Percentiles rank a stretch among this genome's conserved stretches.
phyloP scores from a whole-genome alignment of 495 filamentous ascomycete species.

The Tuber melanosporum region DNA sequence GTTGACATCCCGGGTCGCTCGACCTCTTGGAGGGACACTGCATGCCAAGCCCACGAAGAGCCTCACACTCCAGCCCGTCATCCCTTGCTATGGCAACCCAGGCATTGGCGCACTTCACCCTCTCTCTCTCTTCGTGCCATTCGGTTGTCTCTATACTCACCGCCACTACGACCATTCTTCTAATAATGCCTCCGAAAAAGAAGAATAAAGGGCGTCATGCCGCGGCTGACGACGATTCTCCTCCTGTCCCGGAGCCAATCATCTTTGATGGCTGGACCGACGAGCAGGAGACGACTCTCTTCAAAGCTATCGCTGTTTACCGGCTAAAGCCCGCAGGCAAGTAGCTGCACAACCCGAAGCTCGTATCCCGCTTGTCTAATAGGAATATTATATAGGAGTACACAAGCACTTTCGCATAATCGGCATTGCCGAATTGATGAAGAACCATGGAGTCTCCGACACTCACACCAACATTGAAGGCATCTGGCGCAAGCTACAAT shows the following conservation, averaged over 20 bases:
- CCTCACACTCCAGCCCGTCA: slow-evolving; percentile 5
- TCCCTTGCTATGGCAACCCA: background rate
- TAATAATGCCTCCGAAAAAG: slow-evolving; percentile 69
- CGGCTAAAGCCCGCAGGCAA: slow-evolving; percentile 90
- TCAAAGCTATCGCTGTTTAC: slow-evolving; percentile 72
- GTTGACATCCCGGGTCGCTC: background rate
- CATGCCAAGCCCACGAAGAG: slow-evolving; percentile 5
- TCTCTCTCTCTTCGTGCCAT: background rate
- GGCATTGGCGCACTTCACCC: background rate
- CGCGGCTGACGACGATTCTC: slow-evolving; percentile 46
- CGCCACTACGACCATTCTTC: background rate
- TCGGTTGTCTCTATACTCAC: background rate
- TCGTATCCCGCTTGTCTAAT: slow-evolving; percentile 1
- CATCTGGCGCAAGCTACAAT: slow-evolving; percentile 82
- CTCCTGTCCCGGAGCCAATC: slow-evolving; percentile 43
- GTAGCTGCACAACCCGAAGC: slow-evolving; percentile 18
- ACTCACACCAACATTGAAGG: slow-evolving; percentile 80
- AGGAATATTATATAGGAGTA: slow-evolving; percentile 55
- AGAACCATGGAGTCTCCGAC: slow-evolving; percentile 75
- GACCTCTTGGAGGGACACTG: background rate
- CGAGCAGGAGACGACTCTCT: slow-evolving; percentile 83
- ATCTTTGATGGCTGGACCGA: slow-evolving; percentile 82
- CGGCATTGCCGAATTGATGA: slow-evolving; percentile 75
- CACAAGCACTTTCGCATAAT: slow-evolving; percentile 98
- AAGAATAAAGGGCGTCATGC: slow-evolving; percentile 46